phyloP scores from a whole-genome alignment of 345 rosid genomes.

The Populus ilicifolia region DNA sequence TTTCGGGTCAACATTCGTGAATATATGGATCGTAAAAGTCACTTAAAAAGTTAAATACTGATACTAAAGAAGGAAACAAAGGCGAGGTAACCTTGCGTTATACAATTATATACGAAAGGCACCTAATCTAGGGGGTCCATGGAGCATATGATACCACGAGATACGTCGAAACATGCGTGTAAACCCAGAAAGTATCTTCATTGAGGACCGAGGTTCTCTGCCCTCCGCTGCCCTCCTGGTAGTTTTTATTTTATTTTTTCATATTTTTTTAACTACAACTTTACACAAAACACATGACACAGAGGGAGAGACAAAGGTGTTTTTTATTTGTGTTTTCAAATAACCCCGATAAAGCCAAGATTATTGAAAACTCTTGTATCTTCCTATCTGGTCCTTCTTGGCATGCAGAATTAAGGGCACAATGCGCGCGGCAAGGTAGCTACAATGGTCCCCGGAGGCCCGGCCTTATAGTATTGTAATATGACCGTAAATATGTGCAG shows the following conservation, averaged over 20 bases:
- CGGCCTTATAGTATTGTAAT: not conserved
- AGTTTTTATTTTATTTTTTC: not conserved
- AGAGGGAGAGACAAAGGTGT: not conserved
- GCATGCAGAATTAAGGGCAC: not conserved
- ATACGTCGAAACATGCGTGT: conserved; percentile 17
- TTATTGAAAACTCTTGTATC: not conserved
- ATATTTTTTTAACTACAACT: not conserved
- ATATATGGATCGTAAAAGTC: not conserved
- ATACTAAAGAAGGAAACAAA: not conserved
- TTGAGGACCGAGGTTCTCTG: not conserved
- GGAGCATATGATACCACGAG: conserved; percentile 19
- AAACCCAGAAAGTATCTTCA: not conserved
- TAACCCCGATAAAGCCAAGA: not conserved
- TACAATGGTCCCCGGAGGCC: conserved; percentile 10
- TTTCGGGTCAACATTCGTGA: not conserved
- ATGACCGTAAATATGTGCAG: not conserved
- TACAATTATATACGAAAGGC: conserved; percentile 6
- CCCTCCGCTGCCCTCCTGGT: not conserved
- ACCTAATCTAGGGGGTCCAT: not conserved
- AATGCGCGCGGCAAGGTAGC: not conserved
- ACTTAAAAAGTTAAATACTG: not conserved
- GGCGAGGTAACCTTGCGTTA: not conserved
- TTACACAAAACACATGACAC: not conserved
- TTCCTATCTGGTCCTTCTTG: not conserved
- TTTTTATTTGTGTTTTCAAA: conserved; percentile 1